A percentile compares a stretch with the other conserved stretches of the same genome.
Conservation (phyloP, 257 asterid genomes). For the Lavandula angustifolia region DNA sequence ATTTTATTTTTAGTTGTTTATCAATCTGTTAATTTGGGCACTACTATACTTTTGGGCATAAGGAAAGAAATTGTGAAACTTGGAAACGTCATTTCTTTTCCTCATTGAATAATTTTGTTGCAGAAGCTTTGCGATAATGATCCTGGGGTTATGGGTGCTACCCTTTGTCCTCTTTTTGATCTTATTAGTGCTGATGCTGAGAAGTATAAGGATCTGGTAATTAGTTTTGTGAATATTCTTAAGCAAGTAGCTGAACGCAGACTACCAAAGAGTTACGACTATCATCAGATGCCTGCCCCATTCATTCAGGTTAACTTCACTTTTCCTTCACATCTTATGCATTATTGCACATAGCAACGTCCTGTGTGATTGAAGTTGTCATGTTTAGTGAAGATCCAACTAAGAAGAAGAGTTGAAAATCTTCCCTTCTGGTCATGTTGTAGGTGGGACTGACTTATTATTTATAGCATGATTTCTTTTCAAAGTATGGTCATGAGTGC, state of each 20-base stretch:
- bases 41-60: slow-evolving; percentile 4
- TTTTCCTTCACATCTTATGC: neutral
- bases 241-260: slow-evolving; percentile 96
- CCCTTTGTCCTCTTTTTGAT: slow-evolving; percentile 95
- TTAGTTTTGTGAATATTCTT: slow-evolving; percentile 91
- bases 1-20: slow-evolving; percentile 10
- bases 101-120: slow-evolving; percentile 33
- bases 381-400: slow-evolving; percentile 21
- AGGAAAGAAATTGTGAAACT: slow-evolving; percentile 20
- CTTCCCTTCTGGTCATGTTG: slow-evolving; percentile 9
- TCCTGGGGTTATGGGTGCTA: slow-evolving; percentile 99
- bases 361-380: slow-evolving; percentile 9
- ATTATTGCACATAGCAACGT: neutral
- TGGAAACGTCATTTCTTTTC: slow-evolving; percentile 14
- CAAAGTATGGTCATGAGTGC: slow-evolving; percentile 10
- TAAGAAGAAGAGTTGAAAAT: slow-evolving; percentile 25
- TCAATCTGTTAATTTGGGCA: neutral
- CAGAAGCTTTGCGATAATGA: slow-evolving; percentile 95
- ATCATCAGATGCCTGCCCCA: slow-evolving; percentile 99
- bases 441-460: neutral
- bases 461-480: neutral
- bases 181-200: slow-evolving; percentile 69
- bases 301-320: slow-evolving; percentile 71
- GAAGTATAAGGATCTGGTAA: slow-evolving; percentile 77
- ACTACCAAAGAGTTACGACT: slow-evolving; percentile 91